Base-by-base conservation (phyloP, 2,329 filamentous ascomycete genomes). In the Penicillium verrucosum region DNA sequence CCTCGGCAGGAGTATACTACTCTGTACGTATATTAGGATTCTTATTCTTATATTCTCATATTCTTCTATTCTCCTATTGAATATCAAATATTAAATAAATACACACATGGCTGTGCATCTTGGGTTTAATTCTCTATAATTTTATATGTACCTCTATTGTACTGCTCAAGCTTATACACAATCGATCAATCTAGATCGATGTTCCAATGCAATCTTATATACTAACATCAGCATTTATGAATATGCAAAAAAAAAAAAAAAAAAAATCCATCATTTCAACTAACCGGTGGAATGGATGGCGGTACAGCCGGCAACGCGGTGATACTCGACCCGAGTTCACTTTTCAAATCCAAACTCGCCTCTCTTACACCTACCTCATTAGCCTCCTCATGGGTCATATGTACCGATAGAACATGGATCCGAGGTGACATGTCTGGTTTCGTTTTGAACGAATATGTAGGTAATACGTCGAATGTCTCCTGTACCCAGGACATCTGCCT, bases 401-500 rank as follows among this genome's bases (percentile, higher is more conserved):
- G 62, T 40, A 69, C 64, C 16, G 71, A 66, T 37, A 71, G 41
- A 21, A 70, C 67, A 58, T 71, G 71, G 29, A 72, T 65, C 30
- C 66, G 66, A n/a, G 72, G 72, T 1, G 64, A 65, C 23, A 51
- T 56, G 30, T 65, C 60, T 16, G 62, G 62, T 40, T 64, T 66
- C 18, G 64, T 61, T 49, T 70, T 73, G 44, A 73, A 61, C 0
- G 67, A 67, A 49, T 71, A 72, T 3, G 66, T 71, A 38, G 67
- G 70, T 51, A 69, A 42, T 32, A 60, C 51, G 30, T 69, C 65
- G 3, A 62, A 57, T 46, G 62, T 63, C 34, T 67, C 63, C n/a
- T 67, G 67, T 32, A 68, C 45, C 70, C 70, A 72, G 21, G 67
- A 66, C 67, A 73, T 68, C 51, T 71, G 64, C 16, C 21, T 59